Evolutionary conservation across 208 protist genomes (phyloP).

Genomic region (Spongospora subterranea): DNA sequence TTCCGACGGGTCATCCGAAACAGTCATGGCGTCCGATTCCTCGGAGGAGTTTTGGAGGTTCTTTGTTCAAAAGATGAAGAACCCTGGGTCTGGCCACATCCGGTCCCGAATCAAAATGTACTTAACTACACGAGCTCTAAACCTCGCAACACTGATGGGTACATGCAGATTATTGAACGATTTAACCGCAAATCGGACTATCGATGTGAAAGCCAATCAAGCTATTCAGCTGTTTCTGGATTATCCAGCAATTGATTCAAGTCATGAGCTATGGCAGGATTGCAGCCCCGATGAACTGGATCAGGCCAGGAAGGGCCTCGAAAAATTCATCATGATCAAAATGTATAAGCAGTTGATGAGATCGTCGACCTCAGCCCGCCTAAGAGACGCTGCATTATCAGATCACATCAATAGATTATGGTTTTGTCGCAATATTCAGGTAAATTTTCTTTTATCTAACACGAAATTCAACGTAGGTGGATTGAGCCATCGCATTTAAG

Average conservation of each 20-base stretch:
- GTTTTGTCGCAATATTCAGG: too few relatives aligned
- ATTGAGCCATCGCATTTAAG: constrained; percentile 3
- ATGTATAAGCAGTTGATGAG: constrained; percentile 27
- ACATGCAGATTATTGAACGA: neutral
- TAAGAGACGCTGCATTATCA: neutral
- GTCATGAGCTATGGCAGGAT: neutral
- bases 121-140: neutral
- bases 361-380: neutral
- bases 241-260: neutral
- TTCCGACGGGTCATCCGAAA: too few relatives aligned
- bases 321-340: constrained; percentile 54
- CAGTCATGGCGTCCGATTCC: neutral
- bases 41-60: constrained; percentile 14
- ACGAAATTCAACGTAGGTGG: neutral
- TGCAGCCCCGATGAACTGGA: neutral
- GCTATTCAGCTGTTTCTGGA: neutral
- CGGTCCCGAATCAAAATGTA: neutral
- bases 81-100: neutral
- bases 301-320: constrained; percentile 1
- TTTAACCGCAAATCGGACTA: neutral
- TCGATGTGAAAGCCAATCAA: neutral
- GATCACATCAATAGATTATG: constrained; percentile 11
- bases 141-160: neutral
- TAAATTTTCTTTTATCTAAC: neutral
- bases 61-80: constrained; percentile 45